phyloP scores from a whole-genome alignment of 352 stramenopile species.

The Phytophthora meadii region DNA sequence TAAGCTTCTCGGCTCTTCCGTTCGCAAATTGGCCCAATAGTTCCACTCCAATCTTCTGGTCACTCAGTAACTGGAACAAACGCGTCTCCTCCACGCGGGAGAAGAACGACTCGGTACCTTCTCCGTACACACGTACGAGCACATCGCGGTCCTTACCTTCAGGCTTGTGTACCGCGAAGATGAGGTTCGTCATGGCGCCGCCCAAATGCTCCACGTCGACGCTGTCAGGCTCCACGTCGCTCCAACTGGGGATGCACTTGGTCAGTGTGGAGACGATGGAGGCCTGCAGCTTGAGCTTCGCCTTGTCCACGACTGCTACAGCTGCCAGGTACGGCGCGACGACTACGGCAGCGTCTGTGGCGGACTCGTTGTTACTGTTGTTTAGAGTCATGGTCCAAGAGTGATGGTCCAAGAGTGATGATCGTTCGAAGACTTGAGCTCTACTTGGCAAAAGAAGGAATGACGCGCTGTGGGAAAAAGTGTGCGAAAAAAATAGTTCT shows the following conservation, averaged over 20 bases:
- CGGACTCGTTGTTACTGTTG: constrained; percentile 19
- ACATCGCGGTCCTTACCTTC: constrained; percentile 66
- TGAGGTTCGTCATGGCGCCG: constrained; percentile 89
- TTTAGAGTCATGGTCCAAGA: constrained; percentile 12
- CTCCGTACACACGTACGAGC: constrained; percentile 83
- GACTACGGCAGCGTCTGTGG: constrained; percentile 38
- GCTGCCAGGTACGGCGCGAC: constrained; percentile 45
- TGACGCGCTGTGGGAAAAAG: constrained; percentile 14
- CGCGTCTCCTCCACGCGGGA: constrained; percentile 77
- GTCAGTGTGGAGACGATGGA: constrained; percentile 68
- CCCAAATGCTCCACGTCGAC: constrained; percentile 73
- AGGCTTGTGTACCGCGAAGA: constrained; percentile 82
- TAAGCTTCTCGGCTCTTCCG: constrained; percentile 77
- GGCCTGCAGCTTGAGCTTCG: constrained; percentile 74
- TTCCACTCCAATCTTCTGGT: constrained; percentile 71
- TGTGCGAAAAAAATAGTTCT: not conserved
- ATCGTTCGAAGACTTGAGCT: constrained; percentile 12
- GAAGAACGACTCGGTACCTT: constrained; percentile 87
- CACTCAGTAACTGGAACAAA: constrained; percentile 77
- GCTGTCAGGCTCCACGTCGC: constrained; percentile 53
- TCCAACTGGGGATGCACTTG: constrained; percentile 68
- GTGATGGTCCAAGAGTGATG: not conserved
- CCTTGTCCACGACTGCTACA: constrained; percentile 60
- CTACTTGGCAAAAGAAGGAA: constrained; percentile 35
- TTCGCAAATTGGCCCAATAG: constrained; percentile 85